Conservation (phyloP, 2,329 filamentous ascomycete species). For the Paecilomyces dactylethromorphus region DNA sequence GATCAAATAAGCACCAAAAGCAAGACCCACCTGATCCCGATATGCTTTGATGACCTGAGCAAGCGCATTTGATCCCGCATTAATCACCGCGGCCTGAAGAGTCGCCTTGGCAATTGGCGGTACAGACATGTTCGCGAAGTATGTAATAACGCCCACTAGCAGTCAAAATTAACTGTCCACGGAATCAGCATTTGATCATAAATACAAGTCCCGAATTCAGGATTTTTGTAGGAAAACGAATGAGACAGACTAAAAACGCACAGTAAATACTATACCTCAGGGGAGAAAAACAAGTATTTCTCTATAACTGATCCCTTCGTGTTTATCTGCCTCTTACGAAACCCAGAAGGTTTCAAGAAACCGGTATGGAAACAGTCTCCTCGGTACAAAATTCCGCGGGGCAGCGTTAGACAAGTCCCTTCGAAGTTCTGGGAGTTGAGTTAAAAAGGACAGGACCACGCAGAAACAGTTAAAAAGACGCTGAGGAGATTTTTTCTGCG, state of each 20-base stretch:
- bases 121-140: constrained; percentile 13
- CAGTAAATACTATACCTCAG: not conserved
- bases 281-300: not conserved
- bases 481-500: not conserved
- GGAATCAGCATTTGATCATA: not conserved
- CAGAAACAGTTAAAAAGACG: not conserved
- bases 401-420: not conserved
- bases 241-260: too few species aligned
- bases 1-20: constrained; percentile 7
- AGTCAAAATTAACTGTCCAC: not conserved
- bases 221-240: too few species aligned
- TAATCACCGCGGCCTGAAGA: constrained; percentile 47
- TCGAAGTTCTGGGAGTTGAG: not conserved
- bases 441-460: not conserved
- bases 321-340: not conserved
- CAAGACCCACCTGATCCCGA: constrained; percentile 33
- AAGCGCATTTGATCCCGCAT: constrained; percentile 48
- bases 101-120: constrained; percentile 49
- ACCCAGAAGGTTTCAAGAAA: too few species aligned
- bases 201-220: not conserved
- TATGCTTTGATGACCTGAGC: constrained; percentile 50
- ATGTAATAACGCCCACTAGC: not conserved
- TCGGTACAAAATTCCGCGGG: not conserved
- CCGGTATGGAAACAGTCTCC: not conserved
- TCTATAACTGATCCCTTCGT: not conserved